Evolutionary conservation across 768 basidiomycete genomes (phyloP), one percentile per base, ranked within the genome.

Genomic region (Macrocybe gigantea): DNA sequence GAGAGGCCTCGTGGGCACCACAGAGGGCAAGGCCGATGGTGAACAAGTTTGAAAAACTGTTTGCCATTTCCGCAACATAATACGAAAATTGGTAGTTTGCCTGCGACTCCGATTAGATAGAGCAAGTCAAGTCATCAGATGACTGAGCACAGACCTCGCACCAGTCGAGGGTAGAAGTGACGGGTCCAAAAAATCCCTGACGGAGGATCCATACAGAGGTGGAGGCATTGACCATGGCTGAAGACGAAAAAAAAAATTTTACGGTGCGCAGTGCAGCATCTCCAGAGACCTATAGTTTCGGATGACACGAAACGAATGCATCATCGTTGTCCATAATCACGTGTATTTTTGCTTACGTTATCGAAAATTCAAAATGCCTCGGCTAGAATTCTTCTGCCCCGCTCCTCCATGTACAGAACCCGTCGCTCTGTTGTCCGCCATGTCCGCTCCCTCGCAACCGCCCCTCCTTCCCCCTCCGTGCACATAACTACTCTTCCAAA

Each of bases 401-500:
- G 22, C 22, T 22, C 22, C 22, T 22, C 22, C 22, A 22, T 22
- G 22, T 22, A 55, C 60, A 56, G 36, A 57, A 37, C 31, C 38
- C 39, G 39, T 38, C 41, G 44, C 50, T 52, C 34, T 54, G 53
- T 61, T 56, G 47, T 58, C n/a, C 42, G 55, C 54, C 49, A 38
- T 40, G 51, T 32, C 49, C 59, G 47, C 47, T 44, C 49, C 29
- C 45, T 57, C 1, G 51, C 38, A 32, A 52, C 53, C 9, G 49
- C 47, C n/a, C 52, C 62, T 3, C 31, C 65, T 60, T 22, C 42
- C 8, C 49, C 71, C 7, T 49, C 72, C 3, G 72, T 78, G 22
- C 75, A 78, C 53, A 74, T 95, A 32, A 94, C 95, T 0, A 93
- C 90, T 1, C 74, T 98, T 0, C 83, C 92, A 5, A 97, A 96